phyloP scores from a whole-genome alignment of 2,329 filamentous ascomycete genomes.

The Albophoma yamanashiensis region DNA sequence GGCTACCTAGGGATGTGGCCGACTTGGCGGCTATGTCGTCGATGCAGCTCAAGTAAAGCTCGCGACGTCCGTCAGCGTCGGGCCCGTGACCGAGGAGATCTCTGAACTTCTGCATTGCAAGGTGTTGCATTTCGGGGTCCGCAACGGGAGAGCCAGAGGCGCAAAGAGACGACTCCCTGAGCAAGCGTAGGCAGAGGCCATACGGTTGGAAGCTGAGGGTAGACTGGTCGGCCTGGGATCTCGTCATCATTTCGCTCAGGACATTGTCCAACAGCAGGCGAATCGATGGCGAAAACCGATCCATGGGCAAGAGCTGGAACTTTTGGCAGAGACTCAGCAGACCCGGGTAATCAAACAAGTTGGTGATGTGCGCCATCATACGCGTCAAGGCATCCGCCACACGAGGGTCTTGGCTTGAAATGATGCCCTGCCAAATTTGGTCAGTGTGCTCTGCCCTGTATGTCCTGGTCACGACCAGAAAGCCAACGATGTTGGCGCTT shows the following conservation, averaged over 20 bases:
- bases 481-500: slow-evolving; percentile 76
- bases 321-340: slow-evolving; percentile 63
- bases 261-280: slow-evolving; percentile 50
- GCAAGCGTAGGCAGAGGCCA: slow-evolving; percentile 50
- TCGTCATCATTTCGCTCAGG: slow-evolving; percentile 36
- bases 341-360: slow-evolving; percentile 34
- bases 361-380: slow-evolving; percentile 43
- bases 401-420: slow-evolving; percentile 70
- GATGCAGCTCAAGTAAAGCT: slow-evolving; percentile 57
- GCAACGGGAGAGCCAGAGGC: slow-evolving; percentile 42
- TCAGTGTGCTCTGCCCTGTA: slow-evolving; percentile 67
- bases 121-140: slow-evolving; percentile 50
- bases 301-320: slow-evolving; percentile 51
- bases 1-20: slow-evolving; percentile 57
- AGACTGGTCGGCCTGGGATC: slow-evolving; percentile 25
- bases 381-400: slow-evolving; percentile 70
- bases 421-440: slow-evolving; percentile 74
- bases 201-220: slow-evolving; percentile 31
- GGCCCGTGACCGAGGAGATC: slow-evolving; percentile 48
- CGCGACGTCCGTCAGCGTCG: slow-evolving; percentile 41
- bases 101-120: slow-evolving; percentile 51
- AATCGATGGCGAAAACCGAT: slow-evolving; percentile 51
- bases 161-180: slow-evolving; percentile 58
- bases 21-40: slow-evolving; percentile 55
- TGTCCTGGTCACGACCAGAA: slow-evolving; percentile 67